Base-by-base conservation (phyloP, 768 basidiomycete species). In the Leucocoprinus sp. region DNA sequence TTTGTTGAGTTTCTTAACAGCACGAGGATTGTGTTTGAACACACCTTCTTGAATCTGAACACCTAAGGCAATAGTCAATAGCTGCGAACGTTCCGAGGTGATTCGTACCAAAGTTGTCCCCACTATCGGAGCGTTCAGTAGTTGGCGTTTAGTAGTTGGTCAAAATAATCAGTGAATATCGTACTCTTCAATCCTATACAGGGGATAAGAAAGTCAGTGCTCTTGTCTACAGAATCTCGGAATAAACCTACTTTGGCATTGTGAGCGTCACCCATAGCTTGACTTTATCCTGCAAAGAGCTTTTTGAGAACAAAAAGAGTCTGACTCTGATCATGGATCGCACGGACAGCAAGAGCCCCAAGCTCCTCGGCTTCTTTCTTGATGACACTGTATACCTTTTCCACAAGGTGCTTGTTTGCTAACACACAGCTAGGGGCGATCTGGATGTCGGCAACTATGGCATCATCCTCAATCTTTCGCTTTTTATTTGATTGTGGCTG, bases 41-140 rank as follows among this genome's bases (percentile, higher is more conserved):
- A 23, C 45, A 82, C 84, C 84, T 69, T 87, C 85, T 64, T 86
- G 85, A 36, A 87, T 81, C 57, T 84, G 81, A 9, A 86, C 85
- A 45, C 84, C 83, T 85, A 6, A 44, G 4, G 6, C 42, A 41
- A 33, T 23, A 38, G 53, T 50, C 56, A 43, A 43, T 29, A 31
- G 28, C 34, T 19, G 26, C 4, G n/a, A 48, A 36, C 14, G 31
- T 37, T 27, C 34, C 29, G 41, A 35, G 21, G 18, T 28, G 33
- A 9, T 5, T 53, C 68, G 43, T 55, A 82, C 84, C 84, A 49
- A 86, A 87, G 54, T 87, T 87, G 58, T 87, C 84, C 26, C 84
- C 84, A 50, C 84, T 87, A 43, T 1, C 24, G 29, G 26, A 24
- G 27, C 9, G 8, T 23, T 37, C n/a, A 52, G 37, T 35, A 48